Conservation (phyloP, 1,284 basidiomycete species). For the Malassezia pachydermatis region DNA sequence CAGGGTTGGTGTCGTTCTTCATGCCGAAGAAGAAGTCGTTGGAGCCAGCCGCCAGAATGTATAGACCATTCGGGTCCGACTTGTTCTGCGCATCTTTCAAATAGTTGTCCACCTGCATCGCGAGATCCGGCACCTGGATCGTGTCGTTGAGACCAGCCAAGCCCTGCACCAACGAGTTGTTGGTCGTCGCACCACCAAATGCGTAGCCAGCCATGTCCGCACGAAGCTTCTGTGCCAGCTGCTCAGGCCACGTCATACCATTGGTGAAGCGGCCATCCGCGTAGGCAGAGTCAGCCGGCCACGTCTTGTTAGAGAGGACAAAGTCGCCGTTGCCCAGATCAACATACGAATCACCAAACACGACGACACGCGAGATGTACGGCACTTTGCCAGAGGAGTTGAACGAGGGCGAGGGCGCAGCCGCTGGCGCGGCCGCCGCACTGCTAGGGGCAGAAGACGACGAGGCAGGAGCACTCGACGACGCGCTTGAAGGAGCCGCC, state of each 20-base stretch:
- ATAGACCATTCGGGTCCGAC: slow-evolving; percentile 11
- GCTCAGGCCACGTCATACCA: slow-evolving; percentile 23
- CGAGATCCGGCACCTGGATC: slow-evolving; percentile 18
- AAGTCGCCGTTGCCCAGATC: slow-evolving; percentile 29
- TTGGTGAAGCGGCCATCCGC: slow-evolving; percentile 25
- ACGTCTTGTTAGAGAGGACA: slow-evolving; percentile 21
- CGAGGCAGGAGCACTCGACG: no score
- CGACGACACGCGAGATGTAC: slow-evolving; percentile 18
- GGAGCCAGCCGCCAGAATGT: slow-evolving; percentile 19
- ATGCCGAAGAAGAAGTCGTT: slow-evolving; percentile 19
- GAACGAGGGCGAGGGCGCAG: no score
- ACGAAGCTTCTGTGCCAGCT: slow-evolving; percentile 14
- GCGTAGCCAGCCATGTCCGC: slow-evolving; percentile 17
- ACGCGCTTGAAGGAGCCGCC: no score
- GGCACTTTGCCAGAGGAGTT: no score
- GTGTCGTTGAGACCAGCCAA: slow-evolving; percentile 18
- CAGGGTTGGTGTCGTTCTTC: not conserved
- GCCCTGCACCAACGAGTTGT: slow-evolving; percentile 20
- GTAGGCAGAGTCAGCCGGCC: slow-evolving; percentile 23
- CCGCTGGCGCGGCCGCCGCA: no score
- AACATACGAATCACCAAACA: slow-evolving; percentile 26
- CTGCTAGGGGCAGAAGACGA: no score
- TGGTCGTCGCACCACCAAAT: slow-evolving; percentile 25
- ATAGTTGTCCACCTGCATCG: slow-evolving; percentile 16
- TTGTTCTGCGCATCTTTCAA: not conserved